phyloP scores from a whole-genome alignment of 345 rosid genomes.

The Nephelium lappaceum region DNA sequence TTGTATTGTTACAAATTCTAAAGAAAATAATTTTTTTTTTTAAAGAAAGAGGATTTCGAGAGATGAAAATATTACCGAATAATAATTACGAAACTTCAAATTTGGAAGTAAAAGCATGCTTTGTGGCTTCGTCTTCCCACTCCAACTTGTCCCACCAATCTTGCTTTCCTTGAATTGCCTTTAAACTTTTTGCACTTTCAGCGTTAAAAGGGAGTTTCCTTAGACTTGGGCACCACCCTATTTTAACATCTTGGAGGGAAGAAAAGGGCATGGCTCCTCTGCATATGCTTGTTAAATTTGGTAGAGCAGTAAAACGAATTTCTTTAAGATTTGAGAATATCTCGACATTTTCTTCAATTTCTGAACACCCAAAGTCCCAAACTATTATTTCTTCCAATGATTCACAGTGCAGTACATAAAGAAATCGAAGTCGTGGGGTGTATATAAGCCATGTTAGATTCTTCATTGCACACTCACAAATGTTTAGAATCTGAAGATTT shows the following conservation, averaged over 20 bases:
- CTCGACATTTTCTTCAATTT: not conserved
- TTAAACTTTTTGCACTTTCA: not conserved
- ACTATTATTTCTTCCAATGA: not conserved
- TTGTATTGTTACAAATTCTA: no score
- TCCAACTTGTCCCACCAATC: not conserved
- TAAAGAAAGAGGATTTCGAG: not conserved
- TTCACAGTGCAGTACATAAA: not conserved
- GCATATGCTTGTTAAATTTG: not conserved
- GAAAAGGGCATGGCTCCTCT: not conserved
- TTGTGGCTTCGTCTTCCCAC: not conserved
- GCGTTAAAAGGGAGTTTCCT: not conserved
- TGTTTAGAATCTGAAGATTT: not conserved
- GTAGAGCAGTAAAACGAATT: not conserved
- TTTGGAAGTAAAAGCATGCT: not conserved
- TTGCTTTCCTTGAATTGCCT: not conserved
- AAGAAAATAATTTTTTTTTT: no score
- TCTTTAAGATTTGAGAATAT: not conserved
- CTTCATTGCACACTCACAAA: accelerated
- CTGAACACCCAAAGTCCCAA: no score
- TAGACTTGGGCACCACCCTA: not conserved
- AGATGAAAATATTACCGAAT: not conserved
- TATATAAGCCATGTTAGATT: not conserved
- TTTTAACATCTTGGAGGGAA: no score
- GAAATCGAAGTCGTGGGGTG: not conserved
- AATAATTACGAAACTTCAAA: no score